Evolutionary conservation across 1,139 yeast species (phyloP).

Genomic region (Nakaseomyces bracarensis): DNA sequence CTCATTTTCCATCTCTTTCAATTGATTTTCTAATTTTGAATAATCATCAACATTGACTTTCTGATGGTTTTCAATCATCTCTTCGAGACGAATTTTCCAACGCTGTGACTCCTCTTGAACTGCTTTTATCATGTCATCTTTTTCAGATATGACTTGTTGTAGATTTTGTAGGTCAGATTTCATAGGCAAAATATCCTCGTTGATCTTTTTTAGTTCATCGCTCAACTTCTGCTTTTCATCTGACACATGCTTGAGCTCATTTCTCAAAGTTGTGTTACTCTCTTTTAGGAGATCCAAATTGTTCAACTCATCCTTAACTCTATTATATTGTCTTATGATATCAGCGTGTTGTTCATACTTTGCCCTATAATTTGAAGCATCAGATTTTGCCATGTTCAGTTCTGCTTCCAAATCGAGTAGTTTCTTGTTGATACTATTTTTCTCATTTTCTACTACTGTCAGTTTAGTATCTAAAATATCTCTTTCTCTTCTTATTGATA

Average conservation of each 20-base stretch:
- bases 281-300: conserved; percentile 67
- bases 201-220: conserved; percentile 30
- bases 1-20: conserved; percentile 22
- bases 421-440: conserved; percentile 33
- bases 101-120: conserved; percentile 40
- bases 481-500: conserved; percentile 65
- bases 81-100: conserved; percentile 48
- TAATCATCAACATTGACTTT: conserved; percentile 44
- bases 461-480: conserved; percentile 61
- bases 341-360: conserved; percentile 28
- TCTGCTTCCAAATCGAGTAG: conserved; percentile 34
- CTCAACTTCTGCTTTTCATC: conserved; percentile 31
- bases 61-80: conserved; percentile 41
- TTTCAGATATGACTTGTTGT: conserved; percentile 37
- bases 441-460: conserved; percentile 33
- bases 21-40: conserved; percentile 33
- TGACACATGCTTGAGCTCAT: conserved; percentile 37
- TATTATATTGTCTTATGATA: conserved; percentile 42
- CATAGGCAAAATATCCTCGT: conserved; percentile 24
- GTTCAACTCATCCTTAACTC: conserved; percentile 50
- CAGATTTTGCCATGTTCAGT: conserved; percentile 10
- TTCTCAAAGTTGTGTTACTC: conserved; percentile 62
- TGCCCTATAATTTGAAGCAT: conserved; percentile 8
- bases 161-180: conserved; percentile 26
- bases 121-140: conserved; percentile 36